These are phyloP conservation scores for Metroxylon sagu DNA, from an alignment of 176 grass and related monocot genomes.

Conservation along the genomic window DNA sequence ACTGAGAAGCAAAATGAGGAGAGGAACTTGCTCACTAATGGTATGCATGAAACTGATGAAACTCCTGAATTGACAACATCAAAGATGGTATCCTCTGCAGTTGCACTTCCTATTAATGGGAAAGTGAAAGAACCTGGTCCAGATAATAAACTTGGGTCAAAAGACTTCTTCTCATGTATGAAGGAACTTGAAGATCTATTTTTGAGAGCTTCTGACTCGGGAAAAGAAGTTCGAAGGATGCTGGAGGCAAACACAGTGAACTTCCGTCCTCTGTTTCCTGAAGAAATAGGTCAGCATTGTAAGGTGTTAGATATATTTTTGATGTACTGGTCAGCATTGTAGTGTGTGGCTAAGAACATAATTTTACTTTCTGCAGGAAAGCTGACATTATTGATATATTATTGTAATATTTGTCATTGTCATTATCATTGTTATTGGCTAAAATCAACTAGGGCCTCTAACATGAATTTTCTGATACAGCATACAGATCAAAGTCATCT, in stretches of 20 bases:
- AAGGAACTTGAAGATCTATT: constrained; percentile 83
- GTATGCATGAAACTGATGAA: constrained; percentile 48
- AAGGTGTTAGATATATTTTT: no score
- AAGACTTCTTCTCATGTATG: constrained; percentile 60
- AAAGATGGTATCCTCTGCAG: constrained; percentile 2
- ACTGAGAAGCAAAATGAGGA: constrained; percentile 30
- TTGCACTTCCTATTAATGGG: constrained; percentile 36
- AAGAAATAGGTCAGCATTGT: constrained; percentile 52
- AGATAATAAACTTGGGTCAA: constrained; percentile 30
- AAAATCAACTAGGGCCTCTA: neutral
- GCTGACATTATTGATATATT: no score
- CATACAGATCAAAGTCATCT: constrained; percentile 39
- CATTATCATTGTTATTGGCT: no score
- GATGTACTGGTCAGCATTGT: no score
- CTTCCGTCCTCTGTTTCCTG: constrained; percentile 51
- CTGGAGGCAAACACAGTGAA: constrained; percentile 91
- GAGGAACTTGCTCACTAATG: constrained; percentile 30
- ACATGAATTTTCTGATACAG: constrained; percentile 38
- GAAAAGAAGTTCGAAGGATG: constrained; percentile 96
- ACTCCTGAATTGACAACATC: constrained; percentile 36
- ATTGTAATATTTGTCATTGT: no score
- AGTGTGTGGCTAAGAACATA: no score
- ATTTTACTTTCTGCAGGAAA: constrained; percentile 1
- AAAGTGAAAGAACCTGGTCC: constrained; percentile 44
- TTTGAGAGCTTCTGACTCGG: constrained; percentile 76